These are phyloP conservation scores for Phytophthora quininea DNA, from an alignment of 352 stramenopile species.

Conservation along the genomic window DNA sequence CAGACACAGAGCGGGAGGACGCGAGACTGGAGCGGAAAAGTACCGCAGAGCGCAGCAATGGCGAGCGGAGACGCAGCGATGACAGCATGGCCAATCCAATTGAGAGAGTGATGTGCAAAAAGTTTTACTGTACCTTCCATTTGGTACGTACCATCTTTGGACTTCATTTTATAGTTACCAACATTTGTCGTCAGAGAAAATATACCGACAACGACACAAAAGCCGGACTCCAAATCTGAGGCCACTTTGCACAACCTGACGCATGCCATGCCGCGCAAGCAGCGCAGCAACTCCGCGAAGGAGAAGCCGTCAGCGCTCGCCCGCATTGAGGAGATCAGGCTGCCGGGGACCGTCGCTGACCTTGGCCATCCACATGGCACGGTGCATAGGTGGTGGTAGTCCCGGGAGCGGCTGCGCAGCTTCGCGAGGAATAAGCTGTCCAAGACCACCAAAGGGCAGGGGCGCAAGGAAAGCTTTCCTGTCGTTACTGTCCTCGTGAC, in stretches of 20 bases:
- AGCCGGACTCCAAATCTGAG: neutral
- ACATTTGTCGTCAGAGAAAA: too few species aligned
- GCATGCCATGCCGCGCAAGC: neutral
- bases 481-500: conserved; percentile 2
- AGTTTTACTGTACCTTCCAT: too few species aligned
- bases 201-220: conserved; percentile 12
- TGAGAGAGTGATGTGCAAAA: too few species aligned
- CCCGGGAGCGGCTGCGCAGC: neutral
- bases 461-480: conserved; percentile 8
- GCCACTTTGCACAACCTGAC: neutral
- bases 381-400: conserved; percentile 1
- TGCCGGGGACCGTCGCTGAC: neutral
- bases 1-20: too few species aligned
- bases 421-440: conserved; percentile 1
- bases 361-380: conserved; percentile 2
- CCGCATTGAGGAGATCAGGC: neutral
- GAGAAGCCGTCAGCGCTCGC: neutral
- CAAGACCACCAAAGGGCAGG: conserved; percentile 3
- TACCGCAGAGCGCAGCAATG: too few species aligned
- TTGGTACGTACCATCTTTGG: too few species aligned
- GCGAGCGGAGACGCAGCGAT: too few species aligned
- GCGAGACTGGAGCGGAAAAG: too few species aligned
- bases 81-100: too few species aligned
- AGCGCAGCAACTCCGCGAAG: neutral
- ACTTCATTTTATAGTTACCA: too few species aligned